Evolutionary conservation across 805 yeast genomes (phyloP), one percentile per base, ranked within the genome.

Genomic region (Saturnispora zaruensis): DNA sequence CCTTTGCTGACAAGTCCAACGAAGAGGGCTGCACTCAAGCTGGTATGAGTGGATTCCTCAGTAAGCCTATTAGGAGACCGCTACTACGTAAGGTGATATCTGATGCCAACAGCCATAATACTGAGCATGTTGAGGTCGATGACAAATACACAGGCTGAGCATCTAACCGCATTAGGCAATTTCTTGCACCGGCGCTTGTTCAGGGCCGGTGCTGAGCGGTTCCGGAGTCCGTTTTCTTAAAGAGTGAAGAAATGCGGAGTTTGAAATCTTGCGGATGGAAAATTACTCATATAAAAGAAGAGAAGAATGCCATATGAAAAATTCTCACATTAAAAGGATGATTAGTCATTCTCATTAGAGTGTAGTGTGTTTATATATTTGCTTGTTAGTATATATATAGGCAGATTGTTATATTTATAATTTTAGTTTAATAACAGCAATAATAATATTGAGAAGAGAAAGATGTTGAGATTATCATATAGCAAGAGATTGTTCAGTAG

Each of bases 1-100:
- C 97, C 1, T 91, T 85, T 71, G 96, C 97, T 0, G 97, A 91
- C 65, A 88, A 87, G 55, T 82, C 90, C 43, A 91, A 90, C 59
- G 89, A 85, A 37, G 82, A 81, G 57, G 95, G 81, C 53, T 90
- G 98, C 65, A 63, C 86, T 51, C 83, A 79, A 18, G 82, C 84
- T n/a, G 98, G 98, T 3, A 93, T 91, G 98, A 73, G 82, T 55
- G 95, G 93, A 14, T 91, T 91, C 65, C 72, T 91, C 55, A 77
- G 95, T 2, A 91, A 91, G 59, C 99, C 99, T 0, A 80, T 89
- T 21, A 75, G 87, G 64, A 74, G 96, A 62, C 72, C 78, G 11
- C 78, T 84, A 53, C 68, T 89, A 54, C 74, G 80, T 53, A 76
- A 78, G 54, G 76, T 85, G 28, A 68, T 81, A 28, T 61, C 59